Base-by-base conservation (phyloP, 306 rosid species). In the Ormosia semicastrata region DNA sequence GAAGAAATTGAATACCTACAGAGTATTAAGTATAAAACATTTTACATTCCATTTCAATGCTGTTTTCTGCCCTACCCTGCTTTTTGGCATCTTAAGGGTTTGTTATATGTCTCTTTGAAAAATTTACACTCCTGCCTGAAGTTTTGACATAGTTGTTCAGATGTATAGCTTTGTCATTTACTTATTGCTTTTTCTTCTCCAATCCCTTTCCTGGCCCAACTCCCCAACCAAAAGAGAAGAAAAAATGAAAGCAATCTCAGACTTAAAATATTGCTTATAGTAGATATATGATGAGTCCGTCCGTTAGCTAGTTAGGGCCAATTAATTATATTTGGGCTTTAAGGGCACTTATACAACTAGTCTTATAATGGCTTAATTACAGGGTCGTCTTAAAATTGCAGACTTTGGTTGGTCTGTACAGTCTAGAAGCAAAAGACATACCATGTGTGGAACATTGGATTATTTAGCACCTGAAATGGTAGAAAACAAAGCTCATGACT, bases 401-500 rank as follows among this genome's bases (percentile, higher is more conserved):
- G 99, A 95, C 60, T 93, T 93, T 89, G 99, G 99, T 76, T 95
- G 99, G 99, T 91, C 98, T 56, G 99, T 95, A 30, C 98, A 95
- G 85, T 89, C 98, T 8, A 87, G 72, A 73, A 89, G 82, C 85
- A 95, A 93, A 85, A 91, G 98, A 65, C 85, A 73, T 64, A 95
- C 97, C 39, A 90, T 95, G 97, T 95, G 98, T 87, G 98, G 98
- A 81, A 95, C 97, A 36, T 86, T 95, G 85, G 98, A 91, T 81
- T 93, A 95, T 75, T 85, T 93, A 81, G 99, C 99, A 65, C 98
- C 98, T 5, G 98, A 94, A 88, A 86, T 95, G 95, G 93, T 95
- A 81, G 97, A 93, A 86, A 88, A 90, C 71, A 95, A 87, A 83
- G 91, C 88, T 87, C 97, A 94, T 79, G 97, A 94, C 93, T 91